A percentile compares a stretch with the other conserved stretches of the same genome.
Evolutionary conservation across 2,329 filamentous ascomycete genomes (phyloP).

Genomic region (Coniochaeta ligniaria): DNA sequence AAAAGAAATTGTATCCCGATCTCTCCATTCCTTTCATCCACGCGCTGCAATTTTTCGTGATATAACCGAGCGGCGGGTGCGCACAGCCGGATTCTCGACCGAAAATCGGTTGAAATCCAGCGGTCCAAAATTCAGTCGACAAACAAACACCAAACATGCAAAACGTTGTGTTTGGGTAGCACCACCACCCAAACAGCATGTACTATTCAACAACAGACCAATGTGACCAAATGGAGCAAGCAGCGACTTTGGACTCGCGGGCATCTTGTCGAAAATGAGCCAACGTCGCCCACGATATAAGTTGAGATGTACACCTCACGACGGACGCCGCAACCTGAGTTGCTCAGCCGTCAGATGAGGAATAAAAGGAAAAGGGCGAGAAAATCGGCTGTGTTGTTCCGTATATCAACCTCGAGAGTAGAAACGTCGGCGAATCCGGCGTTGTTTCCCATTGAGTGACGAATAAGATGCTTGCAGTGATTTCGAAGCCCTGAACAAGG

Average conservation of each 20-base stretch:
- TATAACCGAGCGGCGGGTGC: background rate
- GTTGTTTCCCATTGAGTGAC: background rate
- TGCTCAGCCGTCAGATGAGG: background rate
- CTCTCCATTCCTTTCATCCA: background rate
- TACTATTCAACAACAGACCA: background rate
- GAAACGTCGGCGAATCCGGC: background rate
- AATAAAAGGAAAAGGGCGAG: background rate
- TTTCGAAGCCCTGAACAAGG: background rate
- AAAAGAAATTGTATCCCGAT: constrained; percentile 2
- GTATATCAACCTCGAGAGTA: background rate
- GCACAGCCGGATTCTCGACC: background rate
- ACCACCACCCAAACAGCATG: background rate
- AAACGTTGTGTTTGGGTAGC: background rate
- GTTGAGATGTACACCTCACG: background rate
- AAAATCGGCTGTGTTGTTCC: background rate
- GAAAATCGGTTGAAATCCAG: background rate
- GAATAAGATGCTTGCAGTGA: background rate
- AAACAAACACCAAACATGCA: background rate
- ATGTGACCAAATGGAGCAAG: background rate
- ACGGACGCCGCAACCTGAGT: background rate
- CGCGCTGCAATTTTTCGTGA: background rate
- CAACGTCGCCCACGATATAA: background rate
- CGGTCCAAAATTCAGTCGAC: background rate
- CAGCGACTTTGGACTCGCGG: background rate
- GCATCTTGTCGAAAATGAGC: background rate